Base-by-base conservation (phyloP, 2,329 filamentous ascomycete species). In the Diaporthe sp. region DNA sequence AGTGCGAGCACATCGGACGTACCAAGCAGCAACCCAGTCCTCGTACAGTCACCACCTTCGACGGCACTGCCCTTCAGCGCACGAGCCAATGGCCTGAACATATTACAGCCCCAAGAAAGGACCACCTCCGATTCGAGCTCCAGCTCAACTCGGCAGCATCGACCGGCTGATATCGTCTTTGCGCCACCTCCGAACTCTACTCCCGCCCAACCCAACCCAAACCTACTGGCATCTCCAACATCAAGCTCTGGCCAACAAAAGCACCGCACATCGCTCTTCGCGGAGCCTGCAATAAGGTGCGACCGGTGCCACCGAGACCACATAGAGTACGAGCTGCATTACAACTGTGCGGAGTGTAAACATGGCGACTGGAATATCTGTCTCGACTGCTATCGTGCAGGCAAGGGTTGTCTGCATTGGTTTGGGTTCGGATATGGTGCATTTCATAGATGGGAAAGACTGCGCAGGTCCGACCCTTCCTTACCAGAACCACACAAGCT, bases 311-410 rank as follows among this genome's bases (percentile, higher is more conserved):
- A 87, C 28, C 93, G 89, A 77, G 80, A 87, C 8, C 90, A 95
- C 76, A 96, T 98, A 51, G 93, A 98, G 81, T 95, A 98, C 79
- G 92, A 95, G 12, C 85, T 98, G 2, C 95, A 98, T 83, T 98
- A 96, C 84, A 94, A 94, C 81, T 98, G 96, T 83, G 83, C 85
- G 2, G 87, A 88, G 68, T 98, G 96, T 82, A 87, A 90, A 22
- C 85, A 88, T 8, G 95, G 94, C 0, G 87, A 90, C 62, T 98
- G 93, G 87, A 93, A 96, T 81, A 87, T 98, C 15, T 98, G 96
- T 81, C 84, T 94, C 2, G 88, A 89, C 77, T 98, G 96, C 85
- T 98, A 97, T 82, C 92, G 95, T 39, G 82, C 86, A 17, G 93
- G 93, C 12, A 90, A 90, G 80, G 96, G 96, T 15, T 98, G 96